A percentile compares a stretch with the other conserved stretches of the same genome.
Conservation (phyloP, 2,329 filamentous ascomycete species). For the Shiraia sp. region DNA sequence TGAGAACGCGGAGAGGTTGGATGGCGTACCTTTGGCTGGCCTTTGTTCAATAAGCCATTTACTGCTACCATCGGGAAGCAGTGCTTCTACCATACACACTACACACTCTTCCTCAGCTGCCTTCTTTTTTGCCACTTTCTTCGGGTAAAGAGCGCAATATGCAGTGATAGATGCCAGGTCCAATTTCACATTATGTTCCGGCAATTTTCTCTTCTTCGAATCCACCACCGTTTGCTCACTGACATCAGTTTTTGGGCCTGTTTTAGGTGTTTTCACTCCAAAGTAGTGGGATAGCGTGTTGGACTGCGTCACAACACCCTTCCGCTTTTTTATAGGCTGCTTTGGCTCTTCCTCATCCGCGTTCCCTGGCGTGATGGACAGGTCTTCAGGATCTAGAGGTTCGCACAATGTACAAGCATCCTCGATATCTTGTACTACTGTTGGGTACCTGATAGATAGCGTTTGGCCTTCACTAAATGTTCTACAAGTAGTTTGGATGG, state of each 20-base stretch:
- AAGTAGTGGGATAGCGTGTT: slow-evolving; percentile 25
- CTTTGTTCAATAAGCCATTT: slow-evolving; percentile 43
- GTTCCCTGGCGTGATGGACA: slow-evolving; percentile 23
- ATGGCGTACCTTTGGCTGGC: slow-evolving; percentile 37
- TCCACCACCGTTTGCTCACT: slow-evolving; percentile 11
- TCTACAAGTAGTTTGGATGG: slow-evolving; percentile 37
- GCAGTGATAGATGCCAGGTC: slow-evolving; percentile 16
- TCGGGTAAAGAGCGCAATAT: slow-evolving; percentile 43
- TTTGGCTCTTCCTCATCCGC: slow-evolving; percentile 16
- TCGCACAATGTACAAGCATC: slow-evolving; percentile 36
- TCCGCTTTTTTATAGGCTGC: slow-evolving; percentile 28
- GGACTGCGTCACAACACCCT: slow-evolving; percentile 15
- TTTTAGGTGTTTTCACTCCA: slow-evolving; percentile 18
- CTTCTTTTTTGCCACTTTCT: slow-evolving; percentile 41
- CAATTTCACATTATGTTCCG: slow-evolving; percentile 1
- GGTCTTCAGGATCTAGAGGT: slow-evolving; percentile 34
- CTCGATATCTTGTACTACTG: slow-evolving; percentile 30
- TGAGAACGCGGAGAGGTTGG: neutral
- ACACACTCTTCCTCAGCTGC: slow-evolving; percentile 37
- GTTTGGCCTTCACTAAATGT: slow-evolving; percentile 37
- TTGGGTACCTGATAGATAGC: slow-evolving; percentile 17
- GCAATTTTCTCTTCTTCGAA: slow-evolving; percentile 30
- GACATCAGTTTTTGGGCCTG: slow-evolving; percentile 8
- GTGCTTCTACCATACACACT: slow-evolving; percentile 36
- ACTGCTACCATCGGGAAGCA: slow-evolving; percentile 10